These are phyloP conservation scores for Cucurbita argyrosperma DNA, from an alignment of 306 rosid species.

Conservation along the genomic window DNA sequence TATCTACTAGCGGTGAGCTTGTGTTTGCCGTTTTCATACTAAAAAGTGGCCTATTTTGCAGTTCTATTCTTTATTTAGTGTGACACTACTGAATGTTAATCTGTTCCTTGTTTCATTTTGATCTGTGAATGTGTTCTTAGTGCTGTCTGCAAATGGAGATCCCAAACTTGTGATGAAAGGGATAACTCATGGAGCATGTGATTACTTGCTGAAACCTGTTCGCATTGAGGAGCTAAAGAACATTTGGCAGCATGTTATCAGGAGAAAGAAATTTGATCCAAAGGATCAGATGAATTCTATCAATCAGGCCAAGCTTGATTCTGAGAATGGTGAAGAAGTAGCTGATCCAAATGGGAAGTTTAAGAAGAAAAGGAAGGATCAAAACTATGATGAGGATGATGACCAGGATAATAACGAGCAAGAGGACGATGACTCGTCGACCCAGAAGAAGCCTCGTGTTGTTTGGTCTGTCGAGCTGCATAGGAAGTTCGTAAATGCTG, in stretches of 20 bases:
- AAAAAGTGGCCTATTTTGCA: not conserved
- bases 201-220: conserved; percentile 87
- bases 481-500: conserved; percentile 86
- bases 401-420: conserved; percentile 45
- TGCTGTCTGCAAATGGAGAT: conserved; percentile 85
- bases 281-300: conserved; percentile 38
- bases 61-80: not conserved
- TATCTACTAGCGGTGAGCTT: too few species aligned
- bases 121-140: conserved; percentile 19
- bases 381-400: conserved; percentile 58
- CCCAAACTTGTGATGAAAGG: conserved; percentile 91
- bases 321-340: conserved; percentile 23
- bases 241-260: conserved; percentile 92
- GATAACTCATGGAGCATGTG: conserved; percentile 92
- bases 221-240: conserved; percentile 89
- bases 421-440: conserved; percentile 55
- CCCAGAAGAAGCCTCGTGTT: conserved; percentile 93
- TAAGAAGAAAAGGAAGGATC: conserved; percentile 67
- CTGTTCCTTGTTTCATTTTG: conserved; percentile 1
- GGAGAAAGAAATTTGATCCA: conserved; percentile 71
- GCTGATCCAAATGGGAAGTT: conserved; percentile 59
- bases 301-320: conserved; percentile 29
- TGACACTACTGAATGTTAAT: not conserved
- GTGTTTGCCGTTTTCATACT: too few species aligned
- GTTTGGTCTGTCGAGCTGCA: conserved; percentile 97